Base-by-base conservation (phyloP, 352 stramenopile genomes). In the Phytophthora palmivora region DNA sequence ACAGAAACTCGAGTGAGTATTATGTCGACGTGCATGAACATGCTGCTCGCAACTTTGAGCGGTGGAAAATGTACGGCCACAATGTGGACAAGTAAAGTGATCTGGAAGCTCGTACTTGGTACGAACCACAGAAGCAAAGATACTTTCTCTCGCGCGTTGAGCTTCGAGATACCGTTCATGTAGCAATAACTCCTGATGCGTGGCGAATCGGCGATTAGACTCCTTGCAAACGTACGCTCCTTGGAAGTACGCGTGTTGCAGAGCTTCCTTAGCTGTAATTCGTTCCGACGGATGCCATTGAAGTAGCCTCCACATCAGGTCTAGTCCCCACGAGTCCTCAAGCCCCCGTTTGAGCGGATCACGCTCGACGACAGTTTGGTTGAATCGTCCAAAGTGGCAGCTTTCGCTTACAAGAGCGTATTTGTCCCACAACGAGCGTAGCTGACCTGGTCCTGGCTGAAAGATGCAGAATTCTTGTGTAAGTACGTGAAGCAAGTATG, bases 241-340 rank as follows among this genome's bases (percentile, higher is more conserved):
- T 43, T 74, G 71, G 46, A 97, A 97, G 53, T 94, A 97, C 7
- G 89, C 86, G 59, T 97, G 91, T 41, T 89, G 56, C 14, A 97
- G 63, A 14, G 91, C 89, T 6, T 95, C 81, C 5, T 67, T 39
- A 0, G 84, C 80, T 21, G 76, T 75, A 30, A 98, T 96, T 21
- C 96, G 80, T 38, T 98, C 77, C 10, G 71, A 72, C 11, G 96
- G 95, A 76, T 98, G 78, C 88, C 89, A 98, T 26, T 96, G 88
- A 19, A 99, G 79, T 34, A 99, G 68, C 30, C 89, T 84, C 87
- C 89, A 98, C 56, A 99, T 91, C 19, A 99, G 73, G 78, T 99
- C 88, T 18, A 98, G 72, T 1, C 83, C 83, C 67, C 71, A 95
- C 0, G 55, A 48, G 44, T 92, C 78, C 63, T 91, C 77, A 43